Conservation (phyloP, 164 flowering plant genomes). For the Kingdonia uniflora region DNA sequence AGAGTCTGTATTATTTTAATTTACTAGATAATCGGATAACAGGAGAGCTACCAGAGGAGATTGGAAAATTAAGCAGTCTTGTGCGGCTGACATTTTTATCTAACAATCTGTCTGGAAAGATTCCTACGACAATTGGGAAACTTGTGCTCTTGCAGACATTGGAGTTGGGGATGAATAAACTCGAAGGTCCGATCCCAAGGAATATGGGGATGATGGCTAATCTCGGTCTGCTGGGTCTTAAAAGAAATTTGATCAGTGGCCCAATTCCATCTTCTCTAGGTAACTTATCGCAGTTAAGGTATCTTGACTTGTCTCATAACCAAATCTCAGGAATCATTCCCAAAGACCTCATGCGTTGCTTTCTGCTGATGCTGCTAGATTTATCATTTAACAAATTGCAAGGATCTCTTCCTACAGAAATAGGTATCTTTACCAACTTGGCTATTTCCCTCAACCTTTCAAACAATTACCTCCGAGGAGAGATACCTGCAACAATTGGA, state of each 20-base stretch:
- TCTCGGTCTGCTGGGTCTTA: no score
- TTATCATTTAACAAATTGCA: conserved; percentile 1
- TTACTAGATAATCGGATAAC: background rate
- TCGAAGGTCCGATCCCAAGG: conserved; percentile 8
- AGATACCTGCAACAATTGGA: conserved; percentile 6
- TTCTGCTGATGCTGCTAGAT: conserved; percentile 2
- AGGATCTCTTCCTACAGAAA: conserved; percentile 1
- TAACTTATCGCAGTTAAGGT: background rate
- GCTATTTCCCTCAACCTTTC: background rate
- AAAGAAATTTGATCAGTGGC: no score
- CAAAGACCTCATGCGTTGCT: background rate
- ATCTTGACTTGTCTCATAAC: conserved; percentile 4
- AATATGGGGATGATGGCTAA: background rate
- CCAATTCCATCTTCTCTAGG: background rate
- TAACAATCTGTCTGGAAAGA: conserved; percentile 7
- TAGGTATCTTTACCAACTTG: background rate
- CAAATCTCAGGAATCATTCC: conserved; percentile 7
- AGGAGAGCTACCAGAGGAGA: conserved; percentile 2
- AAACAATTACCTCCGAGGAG: conserved; percentile 1
- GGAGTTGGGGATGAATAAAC: conserved; percentile 1
- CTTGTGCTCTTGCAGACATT: conserved; percentile 9
- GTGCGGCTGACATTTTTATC: background rate
- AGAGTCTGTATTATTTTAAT: background rate
- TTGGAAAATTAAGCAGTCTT: conserved; percentile 9
- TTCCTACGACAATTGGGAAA: conserved; percentile 9